Base-by-base conservation (phyloP, 2,329 filamentous ascomycete species). In the Claviceps pazoutovae region DNA sequence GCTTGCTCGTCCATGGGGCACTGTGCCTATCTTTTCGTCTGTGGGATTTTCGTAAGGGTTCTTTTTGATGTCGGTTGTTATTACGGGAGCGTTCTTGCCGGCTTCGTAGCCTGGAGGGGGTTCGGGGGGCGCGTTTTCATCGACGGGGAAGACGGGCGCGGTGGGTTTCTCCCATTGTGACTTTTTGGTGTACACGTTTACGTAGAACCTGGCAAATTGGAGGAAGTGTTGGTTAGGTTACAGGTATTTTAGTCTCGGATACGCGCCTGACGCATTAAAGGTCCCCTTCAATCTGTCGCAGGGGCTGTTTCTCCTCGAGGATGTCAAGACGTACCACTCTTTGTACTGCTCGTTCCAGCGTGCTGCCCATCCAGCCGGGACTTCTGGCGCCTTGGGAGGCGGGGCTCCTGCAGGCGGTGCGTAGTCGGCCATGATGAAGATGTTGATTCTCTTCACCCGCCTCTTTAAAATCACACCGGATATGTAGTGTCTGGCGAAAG, bases 91-190 rank as follows among this genome's bases (percentile, higher is more conserved):
- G 49, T 50, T 44, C 51, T 56, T 58, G 56, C 73, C 64, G 26
- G 72, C 70, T 13, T 75, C 70, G 67, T 90, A 89, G 56, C 76
- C 75, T 0, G 86, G 84, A 13, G 86, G 86, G 3, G 83, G 75
- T 39, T 80, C 85, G 5, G 73, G 66, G 13, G 83, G 71, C 6
- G 65, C 64, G 46, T 62, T 59, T 30, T 63, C 66, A 30, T 64
- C 66, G 7, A 74, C 67, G 16, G 77, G 74, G 57, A 79, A 77
- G 50, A 81, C 80, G 44, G 86, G 83, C 50, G 75, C 75, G 39
- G 82, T 87, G 17, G 89, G 89, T 59, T 80, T 84, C 4, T 95
- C 86, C 90, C 90, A 96, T 75, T 91, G 86, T 5, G 90, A 95
- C 64, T 85, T 77, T 62, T 93, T 93, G 57, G 89, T 95, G 67